Base-by-base conservation (phyloP, 2,329 filamentous ascomycete species). In the Xylaria sp. region DNA sequence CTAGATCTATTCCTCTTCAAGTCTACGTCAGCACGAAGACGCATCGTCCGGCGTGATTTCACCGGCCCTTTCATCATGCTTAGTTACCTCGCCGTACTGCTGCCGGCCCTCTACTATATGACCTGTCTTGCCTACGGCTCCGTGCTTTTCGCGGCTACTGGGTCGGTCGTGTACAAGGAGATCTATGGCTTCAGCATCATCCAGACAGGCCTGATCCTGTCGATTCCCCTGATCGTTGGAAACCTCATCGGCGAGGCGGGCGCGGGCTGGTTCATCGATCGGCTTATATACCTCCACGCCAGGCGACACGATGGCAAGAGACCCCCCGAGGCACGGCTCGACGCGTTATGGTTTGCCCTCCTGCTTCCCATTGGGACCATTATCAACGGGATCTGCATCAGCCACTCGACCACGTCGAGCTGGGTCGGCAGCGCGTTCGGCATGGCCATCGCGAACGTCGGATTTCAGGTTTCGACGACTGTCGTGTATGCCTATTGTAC, bases 261-360 rank as follows among this genome's bases (percentile, higher is more conserved):
- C 13, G 52, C 52, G 15, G 52, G 52, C 38, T 54, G 52, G 52
- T 54, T 54, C 52, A 54, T 54, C 23, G 52, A 54, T 19, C 25
- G 52, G 27, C 52, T 54, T 9, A 21, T 54, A 10, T 46, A 33
- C 52, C 25, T 54, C 7, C 68, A 74, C 33, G 67, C 72, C 1
- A 71, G 70, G 54, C 49, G 66, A 25, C 63, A 71, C 33, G 60
- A 65, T 17, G 74, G 73, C 3, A 60, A 67, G 11, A 64, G 68
- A 5, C 66, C 66, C 40, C 72, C 75, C 0, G 74, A 77, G 54
- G 70, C 71, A 1, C 69, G 75, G 17, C 70, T 77, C 54, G 68
- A 73, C 38, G 73, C 72, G 2, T 68, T 75, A 11, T 72, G 73
- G 66, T 65, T 73, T 25, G 65, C 66, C 17, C 56, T 72, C 9